A percentile compares a stretch with the other conserved stretches of the same genome.
These are phyloP conservation scores for Stemphylium lycopersici DNA, from an alignment of 2,329 filamentous ascomycete species.

Conservation along the genomic window DNA sequence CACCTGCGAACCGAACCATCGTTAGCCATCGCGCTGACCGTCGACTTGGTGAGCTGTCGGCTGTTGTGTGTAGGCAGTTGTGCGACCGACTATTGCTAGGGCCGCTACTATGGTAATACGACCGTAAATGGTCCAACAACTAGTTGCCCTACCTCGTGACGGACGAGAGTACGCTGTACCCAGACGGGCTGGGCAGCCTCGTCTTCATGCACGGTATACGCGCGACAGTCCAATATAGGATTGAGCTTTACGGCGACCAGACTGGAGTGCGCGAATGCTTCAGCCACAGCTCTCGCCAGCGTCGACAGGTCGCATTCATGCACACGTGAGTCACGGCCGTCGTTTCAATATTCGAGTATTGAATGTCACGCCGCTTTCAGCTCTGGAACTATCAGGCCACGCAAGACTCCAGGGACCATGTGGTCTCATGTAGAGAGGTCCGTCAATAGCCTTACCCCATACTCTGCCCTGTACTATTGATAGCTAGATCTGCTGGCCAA, in stretches of 20 bases:
- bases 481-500: conserved; percentile 26
- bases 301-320: conserved; percentile 24
- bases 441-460: conserved; percentile 15
- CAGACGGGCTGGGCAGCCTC: conserved; percentile 10
- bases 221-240: background rate
- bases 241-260: background rate
- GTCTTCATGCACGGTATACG: conserved; percentile 9
- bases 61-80: background rate
- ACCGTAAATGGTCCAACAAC: conserved; percentile 1
- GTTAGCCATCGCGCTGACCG: conserved; percentile 1
- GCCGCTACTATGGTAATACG: conserved; percentile 2
- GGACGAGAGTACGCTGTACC: background rate
- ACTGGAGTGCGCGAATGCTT: conserved; percentile 5
- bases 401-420: conserved; percentile 22
- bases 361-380: conserved; percentile 20
- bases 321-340: conserved; percentile 15
- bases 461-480: conserved; percentile 11
- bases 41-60: conserved; percentile 6
- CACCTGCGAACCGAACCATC: conserved; percentile 8
- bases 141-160: conserved; percentile 3
- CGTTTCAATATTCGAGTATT: conserved; percentile 8
- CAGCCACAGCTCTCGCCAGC: conserved; percentile 29
- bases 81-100: conserved; percentile 6
- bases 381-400: conserved; percentile 21
- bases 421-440: conserved; percentile 6